These are phyloP conservation scores for Dinochytrium kinnereticum DNA, from an alignment of 371 early-diverging fungal species.

Conservation along the genomic window DNA sequence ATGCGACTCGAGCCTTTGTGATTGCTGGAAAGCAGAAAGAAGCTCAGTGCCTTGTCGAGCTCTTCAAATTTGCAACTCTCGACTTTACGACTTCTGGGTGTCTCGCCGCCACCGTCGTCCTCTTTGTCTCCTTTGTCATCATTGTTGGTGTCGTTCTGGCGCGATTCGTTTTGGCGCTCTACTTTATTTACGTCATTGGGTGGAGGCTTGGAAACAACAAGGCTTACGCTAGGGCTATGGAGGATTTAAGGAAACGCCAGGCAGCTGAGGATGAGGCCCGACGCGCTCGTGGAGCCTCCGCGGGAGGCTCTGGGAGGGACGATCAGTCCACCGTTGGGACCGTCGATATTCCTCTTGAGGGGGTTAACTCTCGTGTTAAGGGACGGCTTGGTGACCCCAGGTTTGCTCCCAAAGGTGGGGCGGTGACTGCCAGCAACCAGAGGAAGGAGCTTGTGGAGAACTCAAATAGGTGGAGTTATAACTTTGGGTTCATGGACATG, in stretches of 20 bases:
- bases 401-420: background rate
- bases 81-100: slow-evolving; percentile 44
- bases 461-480: slow-evolving; percentile 23
- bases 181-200: slow-evolving; percentile 44
- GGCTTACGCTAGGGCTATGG: slow-evolving; percentile 33
- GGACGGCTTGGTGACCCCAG: slow-evolving; percentile 10
- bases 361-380: background rate
- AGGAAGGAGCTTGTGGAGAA: slow-evolving; percentile 16
- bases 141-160: slow-evolving; percentile 45
- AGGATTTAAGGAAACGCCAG: slow-evolving; percentile 27
- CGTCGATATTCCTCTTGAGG: slow-evolving; percentile 16
- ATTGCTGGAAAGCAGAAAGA: slow-evolving; percentile 18
- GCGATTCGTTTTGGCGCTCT: slow-evolving; percentile 46
- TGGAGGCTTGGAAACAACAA: slow-evolving; percentile 40
- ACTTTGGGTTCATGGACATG: slow-evolving; percentile 42
- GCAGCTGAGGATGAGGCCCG: slow-evolving; percentile 6
- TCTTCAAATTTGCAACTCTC: slow-evolving; percentile 41
- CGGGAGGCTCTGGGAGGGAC: slow-evolving; percentile 1
- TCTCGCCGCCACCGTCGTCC: slow-evolving; percentile 41
- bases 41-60: slow-evolving; percentile 46
- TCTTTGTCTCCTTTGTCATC: slow-evolving; percentile 41
- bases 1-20: slow-evolving; percentile 42
- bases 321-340: background rate
- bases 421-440: background rate
- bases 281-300: slow-evolving; percentile 1